Conservation (phyloP, 2,329 filamentous ascomycete genomes). For the Hawksworthiomyces lignivorus region DNA sequence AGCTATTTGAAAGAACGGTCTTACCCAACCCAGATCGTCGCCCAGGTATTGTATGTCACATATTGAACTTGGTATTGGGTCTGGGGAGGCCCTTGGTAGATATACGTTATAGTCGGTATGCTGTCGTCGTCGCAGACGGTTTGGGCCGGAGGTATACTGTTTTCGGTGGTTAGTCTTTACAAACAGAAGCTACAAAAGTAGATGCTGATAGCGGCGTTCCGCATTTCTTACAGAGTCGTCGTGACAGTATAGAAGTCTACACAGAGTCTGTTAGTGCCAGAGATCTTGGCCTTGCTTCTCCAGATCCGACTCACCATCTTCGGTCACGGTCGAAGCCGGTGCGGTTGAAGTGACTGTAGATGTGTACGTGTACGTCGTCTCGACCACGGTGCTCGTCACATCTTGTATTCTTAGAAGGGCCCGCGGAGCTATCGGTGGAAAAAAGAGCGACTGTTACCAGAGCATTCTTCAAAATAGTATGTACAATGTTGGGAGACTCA, state of each 20-base stretch:
- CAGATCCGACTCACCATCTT: constrained; percentile 8
- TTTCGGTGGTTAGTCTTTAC: no score
- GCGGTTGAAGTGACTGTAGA: background rate
- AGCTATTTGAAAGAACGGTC: background rate
- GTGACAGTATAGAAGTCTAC: constrained; percentile 8
- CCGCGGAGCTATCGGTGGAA: background rate
- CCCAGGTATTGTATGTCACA: constrained; percentile 18
- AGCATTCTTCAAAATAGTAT: no score
- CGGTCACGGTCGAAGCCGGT: constrained; percentile 4
- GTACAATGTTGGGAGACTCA: no score
- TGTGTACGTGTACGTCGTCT: constrained; percentile 9
- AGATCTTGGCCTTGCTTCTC: no score
- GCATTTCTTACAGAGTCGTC: constrained; percentile 4
- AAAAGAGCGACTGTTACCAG: no score
- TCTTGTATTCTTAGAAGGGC: background rate
- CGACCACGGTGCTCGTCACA: constrained; percentile 7
- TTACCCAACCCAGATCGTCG: constrained; percentile 18
- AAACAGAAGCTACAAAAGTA: background rate
- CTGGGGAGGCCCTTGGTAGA: constrained; percentile 17
- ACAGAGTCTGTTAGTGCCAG: no score
- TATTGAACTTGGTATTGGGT: constrained; percentile 18
- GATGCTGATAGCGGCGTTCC: no score
- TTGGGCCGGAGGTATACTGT: constrained; percentile 14
- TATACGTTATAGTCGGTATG: constrained; percentile 14
- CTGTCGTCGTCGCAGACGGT: constrained; percentile 16